Conservation (phyloP, 2,329 filamentous ascomycete species). For the Alternaria arbusti region DNA sequence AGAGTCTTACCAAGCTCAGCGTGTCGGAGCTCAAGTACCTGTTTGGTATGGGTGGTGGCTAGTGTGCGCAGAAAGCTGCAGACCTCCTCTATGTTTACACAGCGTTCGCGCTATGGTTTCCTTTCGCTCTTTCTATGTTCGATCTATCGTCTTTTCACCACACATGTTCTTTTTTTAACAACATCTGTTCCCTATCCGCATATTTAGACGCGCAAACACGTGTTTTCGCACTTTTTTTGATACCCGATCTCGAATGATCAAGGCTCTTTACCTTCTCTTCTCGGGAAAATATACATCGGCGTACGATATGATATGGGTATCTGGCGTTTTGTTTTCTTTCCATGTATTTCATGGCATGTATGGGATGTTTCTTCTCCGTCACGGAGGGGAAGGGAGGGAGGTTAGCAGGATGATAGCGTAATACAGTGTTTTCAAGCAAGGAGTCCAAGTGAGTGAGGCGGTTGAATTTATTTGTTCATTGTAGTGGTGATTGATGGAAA, state of each 20-base stretch:
- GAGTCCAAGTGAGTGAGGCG: background rate
- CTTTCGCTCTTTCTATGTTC: background rate
- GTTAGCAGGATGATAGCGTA: background rate
- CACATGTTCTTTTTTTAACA: background rate
- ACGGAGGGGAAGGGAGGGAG: background rate
- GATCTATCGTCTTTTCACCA: background rate
- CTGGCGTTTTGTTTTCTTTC: background rate
- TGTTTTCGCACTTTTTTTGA: constrained; percentile 6
- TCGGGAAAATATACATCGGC: background rate
- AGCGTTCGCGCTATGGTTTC: background rate
- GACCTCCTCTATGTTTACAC: background rate
- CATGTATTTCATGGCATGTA: background rate
- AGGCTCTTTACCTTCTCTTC: background rate
- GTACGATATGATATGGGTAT: background rate
- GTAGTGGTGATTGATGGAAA: no score
- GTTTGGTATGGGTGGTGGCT: constrained; percentile 56
- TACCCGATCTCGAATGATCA: constrained; percentile 15
- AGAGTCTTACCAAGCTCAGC: constrained; percentile 70
- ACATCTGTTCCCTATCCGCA: background rate
- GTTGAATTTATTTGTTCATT: background rate
- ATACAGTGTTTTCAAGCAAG: background rate
- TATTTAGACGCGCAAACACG: background rate
- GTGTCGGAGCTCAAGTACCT: constrained; percentile 72
- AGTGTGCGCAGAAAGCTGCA: background rate
- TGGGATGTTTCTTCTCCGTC: background rate